These are phyloP conservation scores for Aquilaria sinensis DNA, from an alignment of 345 rosid species.

Conservation along the genomic window DNA sequence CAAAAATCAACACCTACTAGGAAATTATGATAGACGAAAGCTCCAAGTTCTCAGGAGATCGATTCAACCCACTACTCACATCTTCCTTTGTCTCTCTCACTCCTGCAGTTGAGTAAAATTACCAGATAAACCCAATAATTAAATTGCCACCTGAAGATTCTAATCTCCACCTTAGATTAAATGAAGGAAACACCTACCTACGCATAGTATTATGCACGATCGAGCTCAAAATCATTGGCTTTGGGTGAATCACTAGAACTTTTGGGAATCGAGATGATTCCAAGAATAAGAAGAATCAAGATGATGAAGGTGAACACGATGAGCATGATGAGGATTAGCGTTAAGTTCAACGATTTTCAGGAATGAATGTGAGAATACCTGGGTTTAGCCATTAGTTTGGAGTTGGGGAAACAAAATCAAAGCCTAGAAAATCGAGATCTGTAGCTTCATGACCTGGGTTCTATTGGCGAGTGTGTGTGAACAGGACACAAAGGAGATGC, in stretches of 20 bases:
- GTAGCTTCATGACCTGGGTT: conserved; percentile 5
- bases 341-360: conserved; percentile 52
- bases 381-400: conserved; percentile 44
- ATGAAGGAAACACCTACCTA: conserved; percentile 20
- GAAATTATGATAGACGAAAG: conserved; percentile 78
- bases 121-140: background rate
- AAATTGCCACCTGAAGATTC: background rate
- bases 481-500: background rate
- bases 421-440: conserved; percentile 6
- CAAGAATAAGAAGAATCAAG: conserved; percentile 65
- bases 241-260: conserved; percentile 33
- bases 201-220: conserved; percentile 36
- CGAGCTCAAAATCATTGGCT: conserved; percentile 72
- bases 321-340: conserved; percentile 43
- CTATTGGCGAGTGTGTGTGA: background rate
- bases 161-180: conserved; percentile 6
- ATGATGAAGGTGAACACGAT: conserved; percentile 55
- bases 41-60: conserved; percentile 93
- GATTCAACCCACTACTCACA: conserved; percentile 77
- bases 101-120: conserved; percentile 17
- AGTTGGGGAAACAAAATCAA: background rate
- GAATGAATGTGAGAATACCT: conserved; percentile 48
- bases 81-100: conserved; percentile 37
- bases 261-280: conserved; percentile 68
- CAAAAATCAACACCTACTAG: conserved; percentile 43